These are phyloP conservation scores for Metarhizium rileyi DNA, from an alignment of 2,329 filamentous ascomycete genomes.

Conservation along the genomic window DNA sequence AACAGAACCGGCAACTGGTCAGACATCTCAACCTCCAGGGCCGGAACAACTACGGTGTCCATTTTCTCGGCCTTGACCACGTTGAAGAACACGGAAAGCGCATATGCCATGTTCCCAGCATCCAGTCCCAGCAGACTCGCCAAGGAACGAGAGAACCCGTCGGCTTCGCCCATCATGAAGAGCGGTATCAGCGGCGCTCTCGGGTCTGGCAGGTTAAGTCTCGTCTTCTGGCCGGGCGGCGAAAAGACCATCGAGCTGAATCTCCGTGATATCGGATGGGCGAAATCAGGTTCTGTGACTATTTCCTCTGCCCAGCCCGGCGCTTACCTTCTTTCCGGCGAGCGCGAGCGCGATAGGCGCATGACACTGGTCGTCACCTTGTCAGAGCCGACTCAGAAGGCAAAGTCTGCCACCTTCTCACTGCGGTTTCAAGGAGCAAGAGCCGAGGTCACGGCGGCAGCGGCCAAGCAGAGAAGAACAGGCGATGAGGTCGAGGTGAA, in stretches of 20 bases:
- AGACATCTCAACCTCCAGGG: slow-evolving; percentile 13
- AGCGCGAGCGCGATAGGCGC: slow-evolving; percentile 2
- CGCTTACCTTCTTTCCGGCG: slow-evolving; percentile 9
- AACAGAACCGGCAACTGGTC: slow-evolving; percentile 15
- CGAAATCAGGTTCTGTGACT: slow-evolving; percentile 8
- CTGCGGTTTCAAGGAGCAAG: slow-evolving; percentile 1
- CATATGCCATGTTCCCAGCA: slow-evolving; percentile 13
- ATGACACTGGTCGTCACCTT: slow-evolving; percentile 8
- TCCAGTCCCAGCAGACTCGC: slow-evolving; percentile 6
- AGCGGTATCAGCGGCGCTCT: slow-evolving; percentile 11
- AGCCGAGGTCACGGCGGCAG: not conserved
- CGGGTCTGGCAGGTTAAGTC: slow-evolving; percentile 8
- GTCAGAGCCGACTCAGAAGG: slow-evolving; percentile 14
- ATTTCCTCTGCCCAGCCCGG: slow-evolving; percentile 11
- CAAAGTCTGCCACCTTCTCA: slow-evolving; percentile 5
- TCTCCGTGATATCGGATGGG: slow-evolving; percentile 11
- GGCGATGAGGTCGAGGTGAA: slow-evolving; percentile 5
- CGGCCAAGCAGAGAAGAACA: not conserved
- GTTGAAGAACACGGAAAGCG: slow-evolving; percentile 3
- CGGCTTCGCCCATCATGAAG: slow-evolving; percentile 9
- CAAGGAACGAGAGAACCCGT: slow-evolving; percentile 7
- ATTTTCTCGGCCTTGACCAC: slow-evolving; percentile 15
- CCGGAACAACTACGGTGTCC: slow-evolving; percentile 8
- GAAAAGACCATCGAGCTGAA: slow-evolving; percentile 8
- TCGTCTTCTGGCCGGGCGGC: slow-evolving; percentile 15